These are phyloP conservation scores for Trametes pubescens DNA, from an alignment of 1,284 basidiomycete species.

Conservation along the genomic window DNA sequence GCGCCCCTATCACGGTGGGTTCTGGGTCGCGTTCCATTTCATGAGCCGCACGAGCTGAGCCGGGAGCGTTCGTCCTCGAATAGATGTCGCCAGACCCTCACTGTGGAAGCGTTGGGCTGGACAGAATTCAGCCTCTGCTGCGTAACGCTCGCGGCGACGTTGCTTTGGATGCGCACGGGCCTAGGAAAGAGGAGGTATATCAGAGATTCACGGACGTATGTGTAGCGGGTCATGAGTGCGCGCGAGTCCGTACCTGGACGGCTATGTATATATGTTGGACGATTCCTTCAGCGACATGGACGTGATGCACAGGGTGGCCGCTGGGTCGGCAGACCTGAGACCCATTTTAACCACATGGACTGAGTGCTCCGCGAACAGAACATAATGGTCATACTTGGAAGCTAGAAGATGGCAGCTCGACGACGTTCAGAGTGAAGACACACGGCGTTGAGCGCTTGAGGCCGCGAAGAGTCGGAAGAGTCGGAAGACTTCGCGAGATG, in stretches of 20 bases:
- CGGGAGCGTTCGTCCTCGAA: constrained; percentile 8
- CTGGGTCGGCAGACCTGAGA: too few relatives aligned
- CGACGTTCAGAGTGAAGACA: too few relatives aligned
- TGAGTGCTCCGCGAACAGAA: too few relatives aligned
- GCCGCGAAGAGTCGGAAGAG: too few relatives aligned
- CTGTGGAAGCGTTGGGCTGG: constrained; percentile 79
- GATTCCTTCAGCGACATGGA: background rate
- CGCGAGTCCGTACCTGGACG: background rate
- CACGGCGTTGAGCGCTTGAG: too few relatives aligned
- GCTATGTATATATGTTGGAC: background rate
- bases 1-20: constrained; percentile 60
- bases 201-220: constrained; percentile 53
- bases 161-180: constrained; percentile 63
- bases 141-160: constrained; percentile 64
- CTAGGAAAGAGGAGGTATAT: constrained; percentile 51
- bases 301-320: background rate
- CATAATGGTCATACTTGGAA: too few relatives aligned
- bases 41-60: constrained; percentile 25
- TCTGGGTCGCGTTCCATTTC: constrained; percentile 17
- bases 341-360: too few relatives aligned
- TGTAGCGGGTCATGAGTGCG: constrained; percentile 32
- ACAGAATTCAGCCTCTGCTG: constrained; percentile 73
- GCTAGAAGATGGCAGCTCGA: too few relatives aligned
- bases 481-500: background rate
- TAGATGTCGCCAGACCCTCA: constrained; percentile 74